Percentiles rank a stretch among this genome's conserved stretches.
These are phyloP conservation scores for Ophiostoma pallidulum DNA, from an alignment of 2,329 filamentous ascomycete genomes.

Conservation along the genomic window DNA sequence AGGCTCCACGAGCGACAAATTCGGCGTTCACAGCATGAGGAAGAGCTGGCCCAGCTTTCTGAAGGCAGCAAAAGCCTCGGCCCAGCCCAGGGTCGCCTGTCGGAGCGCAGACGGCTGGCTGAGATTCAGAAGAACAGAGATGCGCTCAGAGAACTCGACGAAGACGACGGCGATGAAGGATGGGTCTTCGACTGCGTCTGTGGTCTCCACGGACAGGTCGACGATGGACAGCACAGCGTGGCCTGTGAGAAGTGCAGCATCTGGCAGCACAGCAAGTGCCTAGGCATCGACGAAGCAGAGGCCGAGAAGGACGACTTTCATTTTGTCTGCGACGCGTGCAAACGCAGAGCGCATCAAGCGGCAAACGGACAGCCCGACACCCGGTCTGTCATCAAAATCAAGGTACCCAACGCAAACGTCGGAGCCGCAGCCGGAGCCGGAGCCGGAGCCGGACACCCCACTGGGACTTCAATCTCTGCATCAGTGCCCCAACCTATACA, in stretches of 20 bases:
- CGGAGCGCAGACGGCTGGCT: constrained; percentile 69
- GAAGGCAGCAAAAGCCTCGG: constrained; percentile 59
- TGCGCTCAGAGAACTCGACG: constrained; percentile 61
- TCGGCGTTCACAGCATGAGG: constrained; percentile 73
- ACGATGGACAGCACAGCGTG: constrained; percentile 89
- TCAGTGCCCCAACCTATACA: neutral
- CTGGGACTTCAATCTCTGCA: no score
- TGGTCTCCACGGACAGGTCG: constrained; percentile 81
- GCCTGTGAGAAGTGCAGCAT: constrained; percentile 89
- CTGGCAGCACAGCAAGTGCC: constrained; percentile 94
- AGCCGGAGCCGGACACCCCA: no score
- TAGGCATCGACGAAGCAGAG: constrained; percentile 67
- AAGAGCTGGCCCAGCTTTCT: constrained; percentile 70
- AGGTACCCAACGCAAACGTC: constrained; percentile 32
- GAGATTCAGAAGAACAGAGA: constrained; percentile 73
- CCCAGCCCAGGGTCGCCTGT: constrained; percentile 51
- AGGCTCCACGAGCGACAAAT: constrained; percentile 78
- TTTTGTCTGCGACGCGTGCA: constrained; percentile 75
- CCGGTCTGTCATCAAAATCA: constrained; percentile 40
- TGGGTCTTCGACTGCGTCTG: constrained; percentile 97
- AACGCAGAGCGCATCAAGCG: constrained; percentile 46
- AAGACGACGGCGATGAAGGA: constrained; percentile 59
- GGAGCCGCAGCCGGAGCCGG: no score
- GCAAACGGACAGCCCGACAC: constrained; percentile 51
- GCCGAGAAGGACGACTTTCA: constrained; percentile 81